Evolutionary conservation across 352 stramenopile species (phyloP).

Genomic region (Globisporangium splendens): DNA sequence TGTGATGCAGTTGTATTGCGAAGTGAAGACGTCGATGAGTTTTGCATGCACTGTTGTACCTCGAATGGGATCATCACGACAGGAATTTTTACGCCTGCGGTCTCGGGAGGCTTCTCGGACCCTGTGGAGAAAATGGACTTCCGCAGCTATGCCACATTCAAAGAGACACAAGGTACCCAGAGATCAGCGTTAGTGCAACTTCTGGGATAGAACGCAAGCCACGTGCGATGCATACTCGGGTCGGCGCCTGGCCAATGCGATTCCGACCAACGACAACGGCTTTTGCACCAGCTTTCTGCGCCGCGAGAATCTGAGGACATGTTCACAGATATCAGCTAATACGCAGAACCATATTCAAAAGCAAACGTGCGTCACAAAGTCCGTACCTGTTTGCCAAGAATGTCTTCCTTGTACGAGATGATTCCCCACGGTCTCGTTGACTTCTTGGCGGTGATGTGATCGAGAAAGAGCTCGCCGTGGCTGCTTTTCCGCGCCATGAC

Average conservation of each 20-base stretch:
- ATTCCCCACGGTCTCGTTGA: conserved; percentile 30
- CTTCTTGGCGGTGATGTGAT: conserved; percentile 26
- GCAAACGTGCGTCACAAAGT: not conserved
- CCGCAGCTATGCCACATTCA: conserved; percentile 27
- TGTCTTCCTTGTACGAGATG: conserved; percentile 63
- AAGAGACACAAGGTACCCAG: not conserved
- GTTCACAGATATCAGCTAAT: not conserved
- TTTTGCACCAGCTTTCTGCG: conserved; percentile 61
- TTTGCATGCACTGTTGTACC: conserved; percentile 17
- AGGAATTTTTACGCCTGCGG: conserved; percentile 56
- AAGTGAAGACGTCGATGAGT: too few species aligned
- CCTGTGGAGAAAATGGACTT: conserved; percentile 39
- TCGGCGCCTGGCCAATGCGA: conserved; percentile 40
- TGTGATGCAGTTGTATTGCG: too few species aligned
- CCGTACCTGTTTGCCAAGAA: conserved; percentile 62
- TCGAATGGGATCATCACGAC: conserved; percentile 57
- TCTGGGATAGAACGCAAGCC: too few species aligned
- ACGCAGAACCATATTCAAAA: not conserved
- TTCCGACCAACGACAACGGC: conserved; percentile 65
- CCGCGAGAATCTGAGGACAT: conserved; percentile 39
- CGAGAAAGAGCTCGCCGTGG: conserved; percentile 52
- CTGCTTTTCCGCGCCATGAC: conserved; percentile 63
- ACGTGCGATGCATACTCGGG: conserved; percentile 24
- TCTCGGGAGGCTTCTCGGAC: conserved; percentile 32
- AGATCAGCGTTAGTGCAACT: conserved; percentile 1